A percentile compares a stretch with the other conserved stretches of the same genome.
phyloP scores from a whole-genome alignment of 2,329 filamentous ascomycete genomes.

The Pseudogymnoascus sp. region DNA sequence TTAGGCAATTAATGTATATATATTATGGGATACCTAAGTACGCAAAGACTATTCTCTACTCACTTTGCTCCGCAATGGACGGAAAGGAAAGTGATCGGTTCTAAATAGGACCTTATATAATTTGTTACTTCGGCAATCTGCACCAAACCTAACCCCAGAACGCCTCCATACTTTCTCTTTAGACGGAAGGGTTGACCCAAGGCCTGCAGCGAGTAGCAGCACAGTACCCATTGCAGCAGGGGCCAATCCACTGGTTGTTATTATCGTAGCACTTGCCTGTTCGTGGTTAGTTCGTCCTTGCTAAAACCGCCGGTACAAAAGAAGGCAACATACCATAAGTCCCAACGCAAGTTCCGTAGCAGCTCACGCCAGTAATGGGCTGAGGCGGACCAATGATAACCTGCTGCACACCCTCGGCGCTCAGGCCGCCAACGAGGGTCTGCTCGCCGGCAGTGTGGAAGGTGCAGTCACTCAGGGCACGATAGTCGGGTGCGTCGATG shows the following conservation, averaged over 20 bases:
- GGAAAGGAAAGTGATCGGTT: not conserved
- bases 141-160: not conserved
- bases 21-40: not conserved
- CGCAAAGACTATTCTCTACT: not conserved
- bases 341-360: slow-evolving; percentile 35
- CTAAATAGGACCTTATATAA: not conserved
- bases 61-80: not conserved
- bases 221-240: slow-evolving; percentile 21
- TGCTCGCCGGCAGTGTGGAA: slow-evolving; percentile 32
- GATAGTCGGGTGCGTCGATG: slow-evolving; percentile 38
- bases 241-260: slow-evolving; percentile 1
- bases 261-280: slow-evolving; percentile 9
- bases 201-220: slow-evolving; percentile 14
- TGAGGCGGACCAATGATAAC: slow-evolving; percentile 39
- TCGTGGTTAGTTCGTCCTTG: not conserved
- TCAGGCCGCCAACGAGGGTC: slow-evolving; percentile 27
- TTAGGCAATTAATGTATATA: slow-evolving; percentile 14
- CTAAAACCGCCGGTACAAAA: no score
- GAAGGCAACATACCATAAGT: slow-evolving; percentile 29
- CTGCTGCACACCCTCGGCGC: slow-evolving; percentile 24
- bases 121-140: not conserved
- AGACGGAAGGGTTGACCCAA: not conserved
- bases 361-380: slow-evolving; percentile 36
- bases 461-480: slow-evolving; percentile 35
- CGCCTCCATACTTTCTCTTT: not conserved